Evolutionary conservation across 2,329 filamentous ascomycete species (phyloP), one percentile per base, ranked within the genome.

Genomic region (Calonectria pseudoturangicola): DNA sequence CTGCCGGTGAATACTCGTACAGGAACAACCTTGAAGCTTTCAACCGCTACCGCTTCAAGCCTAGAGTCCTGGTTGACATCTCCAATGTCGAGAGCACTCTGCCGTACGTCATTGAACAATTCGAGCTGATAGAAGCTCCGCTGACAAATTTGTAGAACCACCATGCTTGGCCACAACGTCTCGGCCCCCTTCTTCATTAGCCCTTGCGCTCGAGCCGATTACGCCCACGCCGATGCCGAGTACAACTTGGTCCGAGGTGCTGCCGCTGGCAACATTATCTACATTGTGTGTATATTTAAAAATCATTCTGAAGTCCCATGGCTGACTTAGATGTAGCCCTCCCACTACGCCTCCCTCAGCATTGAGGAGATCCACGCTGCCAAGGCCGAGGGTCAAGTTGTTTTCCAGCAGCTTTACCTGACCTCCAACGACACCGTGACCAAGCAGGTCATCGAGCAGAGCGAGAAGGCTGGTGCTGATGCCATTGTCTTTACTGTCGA

Each of bases 11-110:
- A 81, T 90, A 86, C 86, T 86, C 85, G 1, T 90, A 90, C 81
- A 85, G 89, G 62, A 89, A 90, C 80, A 91, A 91, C 81, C 84
- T 90, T 7, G 89, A 91, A 80, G 84, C 87, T 33, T 91, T 85
- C 80, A 82, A 84, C 73, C 85, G 87, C 16, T 88, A 87, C 77
- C 83, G 83, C 62, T 82, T 90, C 50, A 84, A 86, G 63, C 88
- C 89, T 10, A 84, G 87, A 65, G 84, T 86, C 28, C 82, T 91
- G 81, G 81, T 85, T n/a, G 88, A 90, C 75, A 86, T 90, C 70
- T 87, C 84, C 43, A 81, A 83, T 30, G 79, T 87, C 54, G 84
- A 86, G 73, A 75, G 68, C 33, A 84, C 85, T 18, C 79, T 88
- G 62, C 66, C 75, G 79, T 77, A 81, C n/a, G 77, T 73, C 3